phyloP scores from a whole-genome alignment of 73 alveolate genomes.

The Tetrahymena borealis region DNA sequence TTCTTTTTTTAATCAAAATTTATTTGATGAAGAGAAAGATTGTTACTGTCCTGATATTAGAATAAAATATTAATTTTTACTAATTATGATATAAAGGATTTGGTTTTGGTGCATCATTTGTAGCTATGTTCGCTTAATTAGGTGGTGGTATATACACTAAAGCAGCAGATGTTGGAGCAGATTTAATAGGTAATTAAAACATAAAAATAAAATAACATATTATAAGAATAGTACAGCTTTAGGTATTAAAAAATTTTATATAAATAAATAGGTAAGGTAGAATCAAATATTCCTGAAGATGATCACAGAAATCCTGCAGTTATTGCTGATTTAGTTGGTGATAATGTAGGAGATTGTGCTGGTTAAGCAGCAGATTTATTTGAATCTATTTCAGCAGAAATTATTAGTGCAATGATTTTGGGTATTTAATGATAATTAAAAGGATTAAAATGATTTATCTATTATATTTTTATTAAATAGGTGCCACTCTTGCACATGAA shows the following conservation, averaged over 20 bases:
- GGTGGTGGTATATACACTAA: conserved; percentile 84
- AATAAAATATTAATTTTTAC: background rate
- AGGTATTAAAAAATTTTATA: background rate
- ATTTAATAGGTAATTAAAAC: conserved; percentile 44
- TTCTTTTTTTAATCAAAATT: too few species aligned
- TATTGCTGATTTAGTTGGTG: conserved; percentile 88
- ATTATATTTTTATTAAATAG: background rate
- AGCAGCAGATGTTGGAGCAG: conserved; percentile 96
- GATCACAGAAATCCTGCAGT: conserved; percentile 93
- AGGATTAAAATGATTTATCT: background rate
- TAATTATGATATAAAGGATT: background rate
- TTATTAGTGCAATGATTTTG: conserved; percentile 79
- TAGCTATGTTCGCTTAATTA: conserved; percentile 77
- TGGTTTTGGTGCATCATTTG: conserved; percentile 84
- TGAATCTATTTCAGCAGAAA: conserved; percentile 85
- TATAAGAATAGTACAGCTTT: too few species aligned
- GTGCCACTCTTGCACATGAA: conserved; percentile 64
- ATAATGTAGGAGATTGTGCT: conserved; percentile 93
- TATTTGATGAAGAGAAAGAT: too few species aligned
- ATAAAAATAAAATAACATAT: background rate
- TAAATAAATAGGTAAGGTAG: conserved; percentile 62
- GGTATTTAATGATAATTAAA: background rate
- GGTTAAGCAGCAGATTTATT: conserved; percentile 84
- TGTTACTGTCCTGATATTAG: background rate
- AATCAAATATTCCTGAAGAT: conserved; percentile 83